Base-by-base conservation (phyloP, 129 eudicot genomes). In the Mikania micrantha region DNA sequence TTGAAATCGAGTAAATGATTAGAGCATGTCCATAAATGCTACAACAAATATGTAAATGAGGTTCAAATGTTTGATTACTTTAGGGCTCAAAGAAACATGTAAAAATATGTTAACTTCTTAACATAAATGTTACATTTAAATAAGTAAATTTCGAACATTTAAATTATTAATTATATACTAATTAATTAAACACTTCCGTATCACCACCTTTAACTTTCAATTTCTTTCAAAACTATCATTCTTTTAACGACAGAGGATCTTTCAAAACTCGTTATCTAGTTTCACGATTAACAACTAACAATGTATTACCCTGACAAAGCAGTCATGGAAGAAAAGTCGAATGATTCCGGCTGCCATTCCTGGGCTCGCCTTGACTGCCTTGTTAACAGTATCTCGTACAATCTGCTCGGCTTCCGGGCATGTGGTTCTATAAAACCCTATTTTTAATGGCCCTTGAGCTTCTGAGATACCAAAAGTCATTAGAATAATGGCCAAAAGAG, bases 341-440 rank as follows among this genome's bases (percentile, higher is more conserved):
- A 81, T 69, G 69, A 85, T 82, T 42, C 84, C 86, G 12, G 86
- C 86, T 27, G 86, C 90, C 48, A 81, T 72, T 62, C 80, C 82
- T 0, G 90, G 83, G 77, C 78, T 69, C 3, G 41, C 48, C 0
- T 28, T 16, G 25, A 70, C 65, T n/a, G 82, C 80, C 42, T 58
- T 44, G 32, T 12, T 75, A 20, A 85, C 82, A 0, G 75, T 75
- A 34, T 65, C 67, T 41, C 73, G 64, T 12, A 85, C 90, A 40
- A 75, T 67, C 50, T 44, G 17, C 71, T 81, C 86, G 7, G 86
- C 84, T 0, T 69, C 25, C 2, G 86, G 86, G 41, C 86, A 85
- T 3, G 72, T 66, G 22, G 42, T 64, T 19, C 12, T 4, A 41
- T 85, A 85, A 39, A 81, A 85, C 50, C 84, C 84, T 28, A 42